Percentiles rank a stretch among this genome's conserved stretches.
phyloP scores from a whole-genome alignment of 805 yeast genomes.

The Maudiozyma bulderi region DNA sequence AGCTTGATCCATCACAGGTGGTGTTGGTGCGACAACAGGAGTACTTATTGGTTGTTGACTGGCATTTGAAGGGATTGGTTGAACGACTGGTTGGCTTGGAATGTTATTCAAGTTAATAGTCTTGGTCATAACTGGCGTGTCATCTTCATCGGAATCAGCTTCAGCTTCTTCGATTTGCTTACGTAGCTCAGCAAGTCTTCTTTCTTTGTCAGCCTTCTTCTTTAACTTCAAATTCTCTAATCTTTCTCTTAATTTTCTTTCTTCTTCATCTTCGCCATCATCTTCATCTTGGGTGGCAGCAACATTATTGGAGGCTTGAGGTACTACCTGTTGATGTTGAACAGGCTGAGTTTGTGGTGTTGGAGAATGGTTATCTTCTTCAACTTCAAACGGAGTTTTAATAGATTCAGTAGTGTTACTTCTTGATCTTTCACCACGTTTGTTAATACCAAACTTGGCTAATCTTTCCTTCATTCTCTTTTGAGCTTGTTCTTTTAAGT shows the following conservation, averaged over 20 bases:
- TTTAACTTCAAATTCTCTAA: constrained; percentile 36
- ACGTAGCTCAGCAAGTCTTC: constrained; percentile 46
- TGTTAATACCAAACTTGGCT: constrained; percentile 66
- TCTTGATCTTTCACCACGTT: constrained; percentile 21
- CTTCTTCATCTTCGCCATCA: constrained; percentile 38
- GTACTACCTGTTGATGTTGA: constrained; percentile 6
- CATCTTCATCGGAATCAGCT: constrained; percentile 30
- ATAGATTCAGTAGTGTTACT: background rate
- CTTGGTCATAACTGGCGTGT: constrained; percentile 2
- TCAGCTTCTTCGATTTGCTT: constrained; percentile 49
- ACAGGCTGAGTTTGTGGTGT: background rate
- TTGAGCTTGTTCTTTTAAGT: constrained; percentile 71
- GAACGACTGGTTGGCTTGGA: background rate
- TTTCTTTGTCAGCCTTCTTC: constrained; percentile 51
- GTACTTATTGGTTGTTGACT: too few relatives aligned
- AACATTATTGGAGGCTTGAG: background rate
- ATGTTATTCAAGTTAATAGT: background rate
- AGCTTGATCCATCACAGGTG: constrained; percentile 3
- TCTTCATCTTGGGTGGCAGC: background rate
- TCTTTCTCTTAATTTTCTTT: constrained; percentile 33
- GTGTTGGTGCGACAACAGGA: background rate
- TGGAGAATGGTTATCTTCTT: background rate
- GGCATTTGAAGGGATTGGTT: background rate
- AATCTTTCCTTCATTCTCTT: constrained; percentile 77
- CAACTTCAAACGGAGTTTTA: constrained; percentile 5